Base-by-base conservation (phyloP, 2,329 filamentous ascomycete species). In the Plenodomus tracheiphilus region DNA sequence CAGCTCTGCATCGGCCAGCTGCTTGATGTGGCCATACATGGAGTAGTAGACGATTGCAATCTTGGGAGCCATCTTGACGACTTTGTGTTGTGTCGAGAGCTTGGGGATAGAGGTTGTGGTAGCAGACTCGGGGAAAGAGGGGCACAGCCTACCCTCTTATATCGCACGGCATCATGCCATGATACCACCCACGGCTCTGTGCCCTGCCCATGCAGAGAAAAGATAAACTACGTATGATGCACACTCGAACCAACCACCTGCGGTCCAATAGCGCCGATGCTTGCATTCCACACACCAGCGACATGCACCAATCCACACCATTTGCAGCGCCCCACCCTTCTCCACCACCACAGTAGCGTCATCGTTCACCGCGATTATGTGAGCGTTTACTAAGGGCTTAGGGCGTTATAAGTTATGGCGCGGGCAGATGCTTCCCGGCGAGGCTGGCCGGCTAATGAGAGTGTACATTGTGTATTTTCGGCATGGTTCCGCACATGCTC, bases 11-110 rank as follows among this genome's bases (percentile, higher is more conserved):
- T 94, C 85, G 67, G 93, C 94, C 61, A 71, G 39, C 41, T 63
- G 56, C 59, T 62, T 66, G 58, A 65, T 63, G 61, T 65, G 62
- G 54, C 68, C 69, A 48, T 70, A 72, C 65, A 70, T 70, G 28
- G 69, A 71, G 61, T 71, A 71, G 75, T 85, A 95, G 74, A 96
- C 85, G 77, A 96, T 94, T 65, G 91, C 91, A 71, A 96, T 84
- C 81, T 90, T 95, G 75, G 89, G 89, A 78, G 89, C 89, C 91
- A 96, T 95, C 36, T 38, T 64, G 58, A n/a, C n/a, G n/a, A n/a
- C n/a, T n/a, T n/a, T n/a, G 28, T 32, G 28, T 4, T 32, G 28
- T 32, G 28, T n/a, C n/a, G n/a, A n/a, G n/a, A n/a, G n/a, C n/a
- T n/a, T n/a, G n/a, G 8, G 13, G 28, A 11, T 32, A 32, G n/a